Base-by-base conservation (phyloP, 2,329 filamentous ascomycete species). In the Fusarium sp. region DNA sequence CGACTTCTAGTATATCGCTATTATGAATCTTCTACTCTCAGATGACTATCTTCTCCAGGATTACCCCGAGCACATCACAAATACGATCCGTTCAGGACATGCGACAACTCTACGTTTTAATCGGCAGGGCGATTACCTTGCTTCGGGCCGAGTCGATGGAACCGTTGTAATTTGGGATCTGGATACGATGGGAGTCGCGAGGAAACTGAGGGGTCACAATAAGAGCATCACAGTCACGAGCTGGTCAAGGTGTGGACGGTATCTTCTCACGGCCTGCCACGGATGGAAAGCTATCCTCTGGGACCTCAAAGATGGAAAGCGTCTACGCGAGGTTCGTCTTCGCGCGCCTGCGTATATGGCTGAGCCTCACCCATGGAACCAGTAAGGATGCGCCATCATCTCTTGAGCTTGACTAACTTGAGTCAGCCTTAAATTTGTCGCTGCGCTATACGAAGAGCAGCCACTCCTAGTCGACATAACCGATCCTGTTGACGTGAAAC, bases 241-340 rank as follows among this genome's bases (percentile, higher is more conserved):
- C 85, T 99, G 96, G 96, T 98, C 95, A 58, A 89, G 92, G 77
- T 94, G 95, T 83, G 95, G 96, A 31, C 90, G 94, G 74, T 98
- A 97, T 82, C 87, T 99, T 58, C 89, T 99, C 64, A 97, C 94
- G 65, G 93, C 95, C 16, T 97, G 95, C 48, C 94, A 98, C 81
- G 96, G 97, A 78, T 98, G 95, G 93, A 97, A 97, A 83, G 95
- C 93, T 71, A 95, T 97, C 56, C 87, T 99, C 2, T 99, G 96
- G 96, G 96, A 99, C 82, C 86, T 99, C 65, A 88, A 88, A 60
- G 86, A 90, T 66, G 87, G 89, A 51, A 87, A 92, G 79, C 86
- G 93, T 67, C 86, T 95, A 78, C 92, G 95, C 73, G 95, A 94
- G 75, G 92, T 98, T 77, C 93, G 95, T 74, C 97, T 99, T 79